These are phyloP conservation scores for Ogataea angusta DNA, from an alignment of 805 yeast genomes.

Conservation along the genomic window DNA sequence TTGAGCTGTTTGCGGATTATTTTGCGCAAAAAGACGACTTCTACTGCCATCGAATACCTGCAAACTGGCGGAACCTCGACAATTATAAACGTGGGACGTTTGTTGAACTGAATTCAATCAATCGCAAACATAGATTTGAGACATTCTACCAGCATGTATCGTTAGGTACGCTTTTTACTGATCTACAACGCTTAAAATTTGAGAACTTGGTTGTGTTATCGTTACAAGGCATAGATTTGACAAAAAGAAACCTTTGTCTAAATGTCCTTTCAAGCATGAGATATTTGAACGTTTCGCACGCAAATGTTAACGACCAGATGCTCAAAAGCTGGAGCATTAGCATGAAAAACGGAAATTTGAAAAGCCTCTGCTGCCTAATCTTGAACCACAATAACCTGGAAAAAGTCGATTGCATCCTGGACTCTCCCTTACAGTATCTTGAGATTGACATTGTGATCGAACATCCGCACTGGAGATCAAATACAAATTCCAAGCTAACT, in stretches of 20 bases:
- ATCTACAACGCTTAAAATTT: slow-evolving; percentile 10
- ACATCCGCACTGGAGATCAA: not conserved
- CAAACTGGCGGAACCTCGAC: slow-evolving; percentile 11
- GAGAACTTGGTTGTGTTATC: slow-evolving; percentile 20
- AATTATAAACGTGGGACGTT: slow-evolving; percentile 21
- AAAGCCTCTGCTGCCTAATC: slow-evolving; percentile 16
- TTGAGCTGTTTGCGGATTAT: slow-evolving; percentile 27
- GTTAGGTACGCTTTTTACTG: slow-evolving; percentile 10
- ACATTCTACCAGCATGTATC: slow-evolving; percentile 30
- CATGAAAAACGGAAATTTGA: slow-evolving; percentile 26
- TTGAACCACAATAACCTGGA: slow-evolving; percentile 13
- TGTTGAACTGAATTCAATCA: slow-evolving; percentile 15
- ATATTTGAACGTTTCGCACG: slow-evolving; percentile 22
- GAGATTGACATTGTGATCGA: slow-evolving; percentile 1
- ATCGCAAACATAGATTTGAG: slow-evolving; percentile 34
- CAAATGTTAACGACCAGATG: slow-evolving; percentile 18
- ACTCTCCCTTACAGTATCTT: slow-evolving; percentile 1
- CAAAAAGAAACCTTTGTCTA: slow-evolving; percentile 5
- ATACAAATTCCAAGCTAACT: not conserved
- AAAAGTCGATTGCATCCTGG: slow-evolving; percentile 7
- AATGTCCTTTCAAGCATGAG: slow-evolving; percentile 12
- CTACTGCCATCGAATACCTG: slow-evolving; percentile 19
- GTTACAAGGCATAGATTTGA: slow-evolving; percentile 13
- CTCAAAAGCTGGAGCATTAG: slow-evolving; percentile 27
- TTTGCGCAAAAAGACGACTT: slow-evolving; percentile 19